Conservation (phyloP, 345 rosid species). For the sweet orange (Citrus sinensis) region DVS_A1.0 CM039162.1:1033501-1034000, state of each 20-base stretch:
- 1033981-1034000: background rate
- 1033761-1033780: background rate
- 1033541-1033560: constrained; percentile 92
- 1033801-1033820: background rate
- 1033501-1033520: background rate
- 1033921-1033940: background rate
- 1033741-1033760: background rate
- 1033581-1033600: constrained; percentile 97
- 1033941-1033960: background rate
- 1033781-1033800: background rate
- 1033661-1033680: constrained; percentile 91
- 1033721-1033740: constrained; percentile 57
- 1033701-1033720: constrained; percentile 84
- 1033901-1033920: background rate
- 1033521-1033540: constrained; percentile 75
- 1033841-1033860: background rate
- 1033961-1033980: background rate
- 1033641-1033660: constrained; percentile 97
- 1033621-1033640: constrained; percentile 92
- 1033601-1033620: constrained; percentile 69
- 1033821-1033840: background rate
- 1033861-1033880: background rate
- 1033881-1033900: background rate
- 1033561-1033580: constrained; percentile 91
- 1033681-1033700: constrained; percentile 94